Base-by-base conservation (phyloP, 2,329 filamentous ascomycete genomes). In the Cephalotrichum gorgonifer region DNA sequence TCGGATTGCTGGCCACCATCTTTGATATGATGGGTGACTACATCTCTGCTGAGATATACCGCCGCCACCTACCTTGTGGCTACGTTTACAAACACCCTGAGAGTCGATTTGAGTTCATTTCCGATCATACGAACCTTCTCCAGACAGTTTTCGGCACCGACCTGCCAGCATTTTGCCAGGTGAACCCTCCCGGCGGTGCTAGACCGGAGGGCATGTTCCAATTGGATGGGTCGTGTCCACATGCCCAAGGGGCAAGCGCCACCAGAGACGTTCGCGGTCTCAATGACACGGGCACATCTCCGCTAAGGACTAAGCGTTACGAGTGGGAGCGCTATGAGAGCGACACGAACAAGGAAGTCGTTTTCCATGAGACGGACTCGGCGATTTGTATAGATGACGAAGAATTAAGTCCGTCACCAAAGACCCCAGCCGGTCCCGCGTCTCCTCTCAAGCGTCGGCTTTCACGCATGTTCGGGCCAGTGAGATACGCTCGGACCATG, bases 1-100 rank as follows among this genome's bases (percentile, higher is more conserved):
- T 58, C 14, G 58, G 55, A 0, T 50, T 61, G 8, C 49, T 57
- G 12, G 57, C 54, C 9, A 58, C 50, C 6, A 58, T 60, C 6
- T 56, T 54, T 22, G 50, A 60, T 6, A 53, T 55, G 27, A 53
- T 51, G 8, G 57, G 56, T 22, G 56, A 59, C 26, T 54, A 52
- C 31, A 52, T 58, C 26, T 52, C 52, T 12, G 58, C 56, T 4
- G 56, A 59, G 38, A 54, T 56, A 9, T 53, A 56, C 22, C 50
- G 54, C 25, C 52, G 54, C n/a, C 53, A 53, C 23, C 43, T 59
- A 15, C 43, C 23, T 14, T 25, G 6, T 2, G 26, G 15, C 23
- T 44, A 28, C 27, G 23, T 44, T 6, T 44, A 44, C 27, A 17
- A 30, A 7, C 43, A 44, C 17, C 43, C 43, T 7, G 23, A 4